Base-by-base conservation (phyloP, 306 rosid genomes). In the Abrus precatorius region DNA sequence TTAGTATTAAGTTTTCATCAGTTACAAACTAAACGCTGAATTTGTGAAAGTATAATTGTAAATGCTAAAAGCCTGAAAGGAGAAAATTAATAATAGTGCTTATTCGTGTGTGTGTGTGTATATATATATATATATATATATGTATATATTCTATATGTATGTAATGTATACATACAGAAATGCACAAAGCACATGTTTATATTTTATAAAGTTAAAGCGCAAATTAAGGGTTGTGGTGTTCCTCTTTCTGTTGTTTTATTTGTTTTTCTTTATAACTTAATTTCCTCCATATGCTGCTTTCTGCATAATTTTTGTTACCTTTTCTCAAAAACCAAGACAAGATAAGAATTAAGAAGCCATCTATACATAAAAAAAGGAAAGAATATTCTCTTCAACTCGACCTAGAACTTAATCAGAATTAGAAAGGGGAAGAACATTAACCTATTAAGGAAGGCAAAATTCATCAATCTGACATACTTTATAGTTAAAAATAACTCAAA, bases 361-460 rank as follows among this genome's bases (percentile, higher is more conserved):
- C 5, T 69, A 82, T 10, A 33, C 12, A 74, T 48, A 29, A 71
- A 7, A 68, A 79, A 43, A n/a, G 12, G 65, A 10, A 64, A 80
- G 59, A 75, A 80, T 59, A 70, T 72, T 86, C 70, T 34, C 56
- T 41, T 71, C 45, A 44, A 53, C 4, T 57, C 7, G 50, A 75
- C 75, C 45, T 62, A 7, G 9, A 69, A 86, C 20, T 32, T 5
- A 48, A 34, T 41, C 13, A 50, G 28, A 52, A 29, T 40, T 55
- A 13, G 69, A 69, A 48, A 33, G 40, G 45, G 36, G 29, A 72
- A 54, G 41, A 76, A 64, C 80, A 38, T 14, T 54, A 67, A 65
- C 73, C 85, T 63, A 69, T 63, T 40, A 28, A n/a, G 30, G 60
- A 50, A 71, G 64, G 36, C 20, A 52, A 36, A 69, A 69, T 9